Conservation (phyloP, 345 rosid genomes). For the Arabidopsis arenosa region DNA sequence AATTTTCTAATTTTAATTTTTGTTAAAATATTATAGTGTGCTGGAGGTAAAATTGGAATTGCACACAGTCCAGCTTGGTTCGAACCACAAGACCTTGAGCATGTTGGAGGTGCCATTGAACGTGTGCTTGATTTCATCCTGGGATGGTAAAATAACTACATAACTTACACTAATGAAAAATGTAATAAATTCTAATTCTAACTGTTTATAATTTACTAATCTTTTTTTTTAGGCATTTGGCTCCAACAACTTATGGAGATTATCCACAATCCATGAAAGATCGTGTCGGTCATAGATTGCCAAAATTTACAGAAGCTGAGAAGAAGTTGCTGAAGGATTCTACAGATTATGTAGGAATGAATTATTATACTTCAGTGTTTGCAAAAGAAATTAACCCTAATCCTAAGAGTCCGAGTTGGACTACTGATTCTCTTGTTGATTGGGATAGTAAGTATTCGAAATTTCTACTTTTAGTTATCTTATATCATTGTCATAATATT, state of each 20-base stretch:
- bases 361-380: conserved; percentile 52
- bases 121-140: conserved; percentile 46
- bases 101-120: conserved; percentile 32
- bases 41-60: conserved; percentile 45
- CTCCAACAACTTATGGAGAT: conserved; percentile 55
- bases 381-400: conserved; percentile 10
- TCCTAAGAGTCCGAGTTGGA: conserved; percentile 41
- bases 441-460: conserved; percentile 45
- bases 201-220: not conserved
- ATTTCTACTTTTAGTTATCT: not conserved
- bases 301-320: conserved; percentile 48
- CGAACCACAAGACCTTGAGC: conserved; percentile 36
- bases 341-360: conserved; percentile 54
- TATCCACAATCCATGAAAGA: conserved; percentile 56
- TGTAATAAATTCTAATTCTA: not conserved
- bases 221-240: conserved; percentile 42
- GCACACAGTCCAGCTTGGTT: conserved; percentile 50
- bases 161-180: not conserved
- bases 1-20: not conserved
- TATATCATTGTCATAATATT: not conserved
- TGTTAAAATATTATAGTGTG: conserved; percentile 24
- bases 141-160: conserved; percentile 38
- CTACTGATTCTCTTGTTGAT: conserved; percentile 45
- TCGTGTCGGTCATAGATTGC: conserved; percentile 50
- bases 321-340: conserved; percentile 48